Evolutionary conservation across 176 grass and related monocot species (phyloP).

Genomic region (Zoysia japonica): DNA sequence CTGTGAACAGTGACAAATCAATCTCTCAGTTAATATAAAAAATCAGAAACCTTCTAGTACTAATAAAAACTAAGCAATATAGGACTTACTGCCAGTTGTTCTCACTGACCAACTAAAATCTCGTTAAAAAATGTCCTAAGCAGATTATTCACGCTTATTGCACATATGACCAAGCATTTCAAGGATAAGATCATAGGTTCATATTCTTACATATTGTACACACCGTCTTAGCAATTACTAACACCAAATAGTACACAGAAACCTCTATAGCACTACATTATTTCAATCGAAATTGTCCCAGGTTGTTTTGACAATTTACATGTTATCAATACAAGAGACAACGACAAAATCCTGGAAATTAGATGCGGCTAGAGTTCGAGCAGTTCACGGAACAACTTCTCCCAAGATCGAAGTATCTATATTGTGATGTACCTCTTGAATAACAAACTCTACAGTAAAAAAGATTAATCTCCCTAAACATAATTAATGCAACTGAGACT

Average conservation of each 20-base stretch:
- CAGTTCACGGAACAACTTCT: not conserved
- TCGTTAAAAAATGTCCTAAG: not conserved
- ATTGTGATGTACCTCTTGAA: not conserved
- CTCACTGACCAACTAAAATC: not conserved
- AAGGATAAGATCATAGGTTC: not conserved
- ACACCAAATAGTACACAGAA: not conserved
- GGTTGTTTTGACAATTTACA: slow-evolving; percentile 6
- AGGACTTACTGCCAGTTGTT: not conserved
- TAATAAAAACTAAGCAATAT: too few relatives aligned
- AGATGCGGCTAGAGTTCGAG: not conserved
- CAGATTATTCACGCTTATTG: not conserved
- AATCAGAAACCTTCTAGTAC: too few relatives aligned
- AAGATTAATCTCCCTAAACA: not conserved
- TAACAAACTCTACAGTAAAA: not conserved
- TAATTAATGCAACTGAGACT: slow-evolving; percentile 4
- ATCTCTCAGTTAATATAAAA: not conserved
- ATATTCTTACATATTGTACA: not conserved
- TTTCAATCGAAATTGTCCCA: not conserved
- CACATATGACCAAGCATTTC: slow-evolving; percentile 10
- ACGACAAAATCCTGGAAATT: not conserved
- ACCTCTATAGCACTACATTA: not conserved
- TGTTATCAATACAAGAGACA: not conserved
- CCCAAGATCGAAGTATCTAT: not conserved
- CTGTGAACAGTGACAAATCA: not conserved
- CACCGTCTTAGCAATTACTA: not conserved